Conservation (phyloP, 2,329 filamentous ascomycete species). For the Paecilomyces sp. region DNA sequence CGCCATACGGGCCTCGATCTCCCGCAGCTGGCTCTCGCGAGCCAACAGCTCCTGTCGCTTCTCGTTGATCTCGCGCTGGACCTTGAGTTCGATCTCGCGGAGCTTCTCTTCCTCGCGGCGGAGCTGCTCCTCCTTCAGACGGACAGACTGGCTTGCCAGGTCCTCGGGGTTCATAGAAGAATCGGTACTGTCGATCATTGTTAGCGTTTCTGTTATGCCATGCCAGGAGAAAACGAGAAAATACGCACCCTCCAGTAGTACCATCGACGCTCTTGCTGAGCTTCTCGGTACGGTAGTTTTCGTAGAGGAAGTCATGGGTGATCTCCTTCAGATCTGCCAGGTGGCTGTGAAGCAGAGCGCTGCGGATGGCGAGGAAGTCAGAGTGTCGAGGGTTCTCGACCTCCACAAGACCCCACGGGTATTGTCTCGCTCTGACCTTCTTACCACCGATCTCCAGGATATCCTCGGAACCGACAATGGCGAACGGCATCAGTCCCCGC, state of each 20-base stretch:
- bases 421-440: constrained; percentile 88
- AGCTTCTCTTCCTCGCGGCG: constrained; percentile 99
- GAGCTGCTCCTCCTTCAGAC: constrained; percentile 98
- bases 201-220: constrained; percentile 12
- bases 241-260: constrained; percentile 74
- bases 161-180: constrained; percentile 98
- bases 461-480: constrained; percentile 96
- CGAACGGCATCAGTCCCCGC: constrained; percentile 95
- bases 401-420: constrained; percentile 98
- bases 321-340: constrained; percentile 98
- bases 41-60: constrained; percentile 97
- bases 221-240: constrained; percentile 2
- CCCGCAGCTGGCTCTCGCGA: constrained; percentile 94
- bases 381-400: constrained; percentile 99
- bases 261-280: constrained; percentile 94
- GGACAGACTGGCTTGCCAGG: constrained; percentile 91
- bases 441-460: constrained; percentile 88
- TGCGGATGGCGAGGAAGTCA: constrained; percentile 95
- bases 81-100: constrained; percentile 98
- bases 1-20: constrained; percentile 97
- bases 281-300: constrained; percentile 99
- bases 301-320: constrained; percentile 98
- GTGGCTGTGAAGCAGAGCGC: constrained; percentile 93
- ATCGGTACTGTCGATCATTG: constrained; percentile 46
- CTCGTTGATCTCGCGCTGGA: constrained; percentile 99